Conservation (phyloP, 176 grass and related monocot species). For the Ananas comosus region DNA sequence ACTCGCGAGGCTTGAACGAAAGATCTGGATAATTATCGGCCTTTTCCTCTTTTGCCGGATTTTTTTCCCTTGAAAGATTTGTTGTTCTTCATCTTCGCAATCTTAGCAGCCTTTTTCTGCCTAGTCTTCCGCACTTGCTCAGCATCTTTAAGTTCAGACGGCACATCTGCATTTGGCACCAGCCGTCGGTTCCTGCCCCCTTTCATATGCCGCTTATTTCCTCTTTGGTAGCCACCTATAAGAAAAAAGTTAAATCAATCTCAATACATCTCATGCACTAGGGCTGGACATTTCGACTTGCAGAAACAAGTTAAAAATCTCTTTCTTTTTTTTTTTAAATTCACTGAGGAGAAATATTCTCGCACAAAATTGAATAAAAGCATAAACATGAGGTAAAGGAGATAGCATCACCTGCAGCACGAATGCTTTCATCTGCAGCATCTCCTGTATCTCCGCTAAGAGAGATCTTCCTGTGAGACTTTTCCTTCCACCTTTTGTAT, state of each 20-base stretch:
- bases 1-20: not conserved
- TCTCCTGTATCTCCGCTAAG: slow-evolving; percentile 36
- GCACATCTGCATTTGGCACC: slow-evolving; percentile 61
- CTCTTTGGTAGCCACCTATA: slow-evolving; percentile 50
- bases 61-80: slow-evolving; percentile 34
- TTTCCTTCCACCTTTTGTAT: slow-evolving; percentile 91
- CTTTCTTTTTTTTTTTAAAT: not conserved
- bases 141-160: slow-evolving; percentile 60
- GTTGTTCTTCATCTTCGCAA: slow-evolving; percentile 42
- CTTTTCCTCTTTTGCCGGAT: slow-evolving; percentile 32
- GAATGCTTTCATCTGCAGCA: slow-evolving; percentile 25
- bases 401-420: slow-evolving; percentile 27
- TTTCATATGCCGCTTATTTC: slow-evolving; percentile 33
- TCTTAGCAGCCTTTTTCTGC: slow-evolving; percentile 53
- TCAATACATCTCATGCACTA: too few species aligned
- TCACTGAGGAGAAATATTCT: slow-evolving; percentile 9
- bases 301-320: not conserved
- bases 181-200: slow-evolving; percentile 20
- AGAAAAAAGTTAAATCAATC: not conserved
- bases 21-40: not conserved
- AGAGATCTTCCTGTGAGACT: slow-evolving; percentile 52
- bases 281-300: not conserved
- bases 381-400: not conserved
- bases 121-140: slow-evolving; percentile 71
- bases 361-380: slow-evolving; percentile 2